Percentiles rank a stretch among this genome's conserved stretches.
Conservation (phyloP, 441 rosid species). For the Syzygium malaccense region DNA sequence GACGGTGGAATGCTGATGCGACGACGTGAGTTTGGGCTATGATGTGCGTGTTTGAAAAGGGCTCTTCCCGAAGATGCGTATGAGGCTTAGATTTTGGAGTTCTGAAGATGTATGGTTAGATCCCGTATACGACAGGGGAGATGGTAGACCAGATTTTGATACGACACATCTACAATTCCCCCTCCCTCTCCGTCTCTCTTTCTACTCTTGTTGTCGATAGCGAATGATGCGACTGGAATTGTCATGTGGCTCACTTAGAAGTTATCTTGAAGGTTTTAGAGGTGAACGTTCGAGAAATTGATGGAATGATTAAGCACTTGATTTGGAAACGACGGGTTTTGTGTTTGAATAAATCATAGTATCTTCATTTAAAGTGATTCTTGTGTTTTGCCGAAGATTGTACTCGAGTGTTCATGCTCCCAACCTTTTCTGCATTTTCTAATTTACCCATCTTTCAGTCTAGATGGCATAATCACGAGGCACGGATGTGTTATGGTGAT, state of each 20-base stretch:
- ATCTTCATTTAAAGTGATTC: background rate
- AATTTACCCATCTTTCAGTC: background rate
- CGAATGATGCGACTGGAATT: background rate
- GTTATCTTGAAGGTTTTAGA: background rate
- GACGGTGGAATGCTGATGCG: background rate
- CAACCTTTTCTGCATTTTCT: background rate
- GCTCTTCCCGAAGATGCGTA: background rate
- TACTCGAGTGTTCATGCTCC: background rate
- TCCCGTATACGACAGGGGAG: background rate
- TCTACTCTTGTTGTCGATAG: background rate
- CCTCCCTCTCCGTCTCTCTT: background rate
- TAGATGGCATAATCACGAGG: background rate
- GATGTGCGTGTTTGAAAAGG: background rate
- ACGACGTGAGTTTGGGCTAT: background rate
- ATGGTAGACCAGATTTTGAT: background rate
- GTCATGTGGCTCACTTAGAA: background rate
- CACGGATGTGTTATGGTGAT: background rate
- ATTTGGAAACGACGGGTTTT: background rate
- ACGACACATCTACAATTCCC: background rate
- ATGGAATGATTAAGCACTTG: background rate
- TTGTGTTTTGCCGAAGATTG: background rate
- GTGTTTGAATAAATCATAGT: rapidly evolving
- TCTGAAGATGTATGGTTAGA: background rate
- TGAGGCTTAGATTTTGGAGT: background rate
- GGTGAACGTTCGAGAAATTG: background rate